Evolutionary conservation across 2,329 filamentous ascomycete genomes (phyloP).

Genomic region (Coniochaeta sp.): DNA sequence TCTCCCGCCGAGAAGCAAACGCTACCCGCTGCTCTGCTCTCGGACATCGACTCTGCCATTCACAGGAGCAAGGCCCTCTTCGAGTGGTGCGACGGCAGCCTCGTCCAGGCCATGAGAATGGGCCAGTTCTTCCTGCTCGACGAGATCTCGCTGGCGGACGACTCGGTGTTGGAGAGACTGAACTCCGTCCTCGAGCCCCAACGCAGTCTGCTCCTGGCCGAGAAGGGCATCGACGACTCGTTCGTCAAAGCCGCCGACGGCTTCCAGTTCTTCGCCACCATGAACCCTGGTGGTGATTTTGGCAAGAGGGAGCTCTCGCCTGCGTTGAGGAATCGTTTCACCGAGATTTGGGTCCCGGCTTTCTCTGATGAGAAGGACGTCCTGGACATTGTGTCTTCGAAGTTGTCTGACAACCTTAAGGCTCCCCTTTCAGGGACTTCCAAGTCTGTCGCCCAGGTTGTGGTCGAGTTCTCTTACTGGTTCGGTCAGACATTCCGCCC

Average conservation of each 20-base stretch:
- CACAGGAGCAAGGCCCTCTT: slow-evolving; percentile 78
- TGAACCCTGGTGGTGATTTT: slow-evolving; percentile 98
- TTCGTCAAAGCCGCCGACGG: slow-evolving; percentile 67
- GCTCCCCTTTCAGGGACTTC: neutral
- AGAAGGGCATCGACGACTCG: slow-evolving; percentile 83
- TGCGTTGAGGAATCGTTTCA: slow-evolving; percentile 91
- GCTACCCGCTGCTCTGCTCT: slow-evolving; percentile 40
- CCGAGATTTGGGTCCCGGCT: slow-evolving; percentile 95
- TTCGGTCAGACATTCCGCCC: slow-evolving; percentile 79
- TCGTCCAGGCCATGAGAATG: slow-evolving; percentile 87
- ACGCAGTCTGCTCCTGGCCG: slow-evolving; percentile 79
- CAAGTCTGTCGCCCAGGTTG: slow-evolving; percentile 50
- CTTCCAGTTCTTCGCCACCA: slow-evolving; percentile 96
- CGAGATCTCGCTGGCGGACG: slow-evolving; percentile 95
- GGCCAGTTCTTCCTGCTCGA: slow-evolving; percentile 91
- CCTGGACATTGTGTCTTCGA: slow-evolving; percentile 74
- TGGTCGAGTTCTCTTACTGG: slow-evolving; percentile 88
- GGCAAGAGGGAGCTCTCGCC: slow-evolving; percentile 97
- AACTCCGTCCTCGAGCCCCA: slow-evolving; percentile 94
- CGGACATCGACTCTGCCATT: slow-evolving; percentile 39
- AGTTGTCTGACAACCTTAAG: slow-evolving; percentile 52
- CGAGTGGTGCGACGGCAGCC: slow-evolving; percentile 90
- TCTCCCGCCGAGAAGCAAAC: slow-evolving; percentile 31
- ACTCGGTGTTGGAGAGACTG: slow-evolving; percentile 90
- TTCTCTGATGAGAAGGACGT: slow-evolving; percentile 82